Base-by-base conservation (phyloP, 83 land plant genomes). In the Diphasiastrum complanatum region DNA sequence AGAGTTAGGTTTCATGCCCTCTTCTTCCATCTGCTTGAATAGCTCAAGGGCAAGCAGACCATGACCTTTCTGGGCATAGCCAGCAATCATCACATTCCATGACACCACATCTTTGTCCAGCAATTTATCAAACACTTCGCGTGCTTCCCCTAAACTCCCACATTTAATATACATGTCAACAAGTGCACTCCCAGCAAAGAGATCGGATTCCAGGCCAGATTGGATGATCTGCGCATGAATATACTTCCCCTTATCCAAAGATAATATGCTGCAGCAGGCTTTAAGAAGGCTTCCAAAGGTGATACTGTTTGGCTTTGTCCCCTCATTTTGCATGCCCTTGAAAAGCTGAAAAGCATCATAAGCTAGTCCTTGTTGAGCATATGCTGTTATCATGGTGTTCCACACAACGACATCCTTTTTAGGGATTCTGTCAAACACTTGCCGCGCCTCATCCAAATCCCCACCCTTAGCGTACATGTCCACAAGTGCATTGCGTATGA, bases 401-500 rank as follows among this genome's bases (percentile, higher is more conserved):
- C 29, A 54, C 5, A n/a, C 23, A 8, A 54, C 58, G 23, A 6
- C 58, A 54, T 54, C n/a, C 29, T n/a, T 4, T 24, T 16, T 32
- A 5, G 58, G 58, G 3, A 54, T 5, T 14, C n/a, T 29, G 5
- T 54, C 34, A 29, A 54, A 29, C 5, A 54, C 29, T 18, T 24
- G 4, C 14, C 25, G 33, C n/a, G 58, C 58, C 14, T 5, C n/a
- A 5, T 4, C 32, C 28, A 54, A 6, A 6, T 11, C 11, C 4
- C 58, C 58, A 54, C 58, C 23, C n/a, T 54, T 54, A 3, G 58
- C 29, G 29, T 54, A 54, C 58, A 54, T 54, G 29, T 54, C 58
- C 4, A 54, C 34, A 18, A 54, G 25, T 3, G 29, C 33, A 54
- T 5, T 54, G 4, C 34, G 32, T 14, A 54, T 32, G 5, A 54